Conservation (phyloP, 73 alveolate species). For the Uronychia setigera region DNA sequence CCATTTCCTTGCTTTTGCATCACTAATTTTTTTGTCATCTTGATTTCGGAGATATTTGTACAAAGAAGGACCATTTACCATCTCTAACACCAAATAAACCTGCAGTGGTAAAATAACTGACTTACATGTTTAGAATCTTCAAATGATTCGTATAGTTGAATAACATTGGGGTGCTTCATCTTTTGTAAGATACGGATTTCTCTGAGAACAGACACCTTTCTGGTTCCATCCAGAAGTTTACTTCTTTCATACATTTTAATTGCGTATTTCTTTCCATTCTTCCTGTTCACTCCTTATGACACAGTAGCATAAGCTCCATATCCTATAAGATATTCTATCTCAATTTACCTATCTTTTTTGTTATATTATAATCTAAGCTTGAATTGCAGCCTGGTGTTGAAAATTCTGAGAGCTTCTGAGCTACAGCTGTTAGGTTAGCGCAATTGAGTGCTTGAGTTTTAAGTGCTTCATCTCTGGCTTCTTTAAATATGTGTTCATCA, state of each 20-base stretch:
- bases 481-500: too few relatives aligned
- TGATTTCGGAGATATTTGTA: not conserved
- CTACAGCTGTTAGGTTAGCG: too few relatives aligned
- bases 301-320: slow-evolving; percentile 96
- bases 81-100: not conserved
- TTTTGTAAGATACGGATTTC: slow-evolving; percentile 86
- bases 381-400: not conserved
- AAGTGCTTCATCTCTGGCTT: too few relatives aligned
- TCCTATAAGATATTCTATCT: slow-evolving; percentile 69
- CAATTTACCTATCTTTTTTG: not conserved
- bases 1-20: not conserved
- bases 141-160: slow-evolving; percentile 78
- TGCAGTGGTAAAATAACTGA: too few relatives aligned
- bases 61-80: not conserved
- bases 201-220: slow-evolving; percentile 87
- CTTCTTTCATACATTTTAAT: slow-evolving; percentile 89
- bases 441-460: too few relatives aligned
- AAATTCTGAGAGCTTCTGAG: not conserved
- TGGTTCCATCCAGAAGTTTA: slow-evolving; percentile 83
- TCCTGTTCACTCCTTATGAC: slow-evolving; percentile 65
- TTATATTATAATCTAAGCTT: not conserved
- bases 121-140: slow-evolving; percentile 77
- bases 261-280: slow-evolving; percentile 77
- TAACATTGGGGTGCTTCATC: slow-evolving; percentile 83
- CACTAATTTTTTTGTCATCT: not conserved